phyloP scores from a whole-genome alignment of 164 flowering plant species.

The Magnolia kwangsiensis region DNA sequence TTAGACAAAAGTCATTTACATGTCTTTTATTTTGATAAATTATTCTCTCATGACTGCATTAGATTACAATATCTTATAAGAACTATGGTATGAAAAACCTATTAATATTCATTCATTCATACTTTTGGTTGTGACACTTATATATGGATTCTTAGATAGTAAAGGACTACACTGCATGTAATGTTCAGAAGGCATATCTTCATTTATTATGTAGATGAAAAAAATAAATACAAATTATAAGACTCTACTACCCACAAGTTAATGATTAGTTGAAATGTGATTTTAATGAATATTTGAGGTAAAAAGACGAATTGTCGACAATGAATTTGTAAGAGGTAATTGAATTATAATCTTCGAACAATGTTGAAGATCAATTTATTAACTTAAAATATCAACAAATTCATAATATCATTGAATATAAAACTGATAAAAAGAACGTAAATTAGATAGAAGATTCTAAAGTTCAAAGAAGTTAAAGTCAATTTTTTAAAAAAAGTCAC shows the following conservation, averaged over 20 bases:
- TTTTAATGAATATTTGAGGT: neutral
- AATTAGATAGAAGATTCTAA: too few species aligned
- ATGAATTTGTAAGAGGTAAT: too few species aligned
- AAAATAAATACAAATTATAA: neutral
- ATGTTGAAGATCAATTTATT: too few species aligned
- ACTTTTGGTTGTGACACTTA: neutral
- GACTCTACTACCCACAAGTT: neutral
- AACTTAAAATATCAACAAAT: too few species aligned
- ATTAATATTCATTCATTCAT: neutral
- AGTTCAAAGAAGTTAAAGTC: too few species aligned
- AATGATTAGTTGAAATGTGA: neutral
- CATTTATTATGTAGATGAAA: neutral
- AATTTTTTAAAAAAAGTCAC: too few species aligned
- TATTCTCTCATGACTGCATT: neutral
- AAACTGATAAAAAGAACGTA: too few species aligned
- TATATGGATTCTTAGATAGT: neutral
- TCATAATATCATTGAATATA: too few species aligned
- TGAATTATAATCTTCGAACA: too few species aligned
- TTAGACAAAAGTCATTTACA: neutral
- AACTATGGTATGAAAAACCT: neutral
- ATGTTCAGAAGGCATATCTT: neutral
- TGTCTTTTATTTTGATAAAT: neutral
- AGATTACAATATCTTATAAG: neutral
- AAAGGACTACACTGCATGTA: neutral
- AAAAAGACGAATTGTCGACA: neutral